A percentile compares a stretch with the other conserved stretches of the same genome.
Conservation (phyloP, 345 rosid species). For the Aethionema arabicum region DNA sequence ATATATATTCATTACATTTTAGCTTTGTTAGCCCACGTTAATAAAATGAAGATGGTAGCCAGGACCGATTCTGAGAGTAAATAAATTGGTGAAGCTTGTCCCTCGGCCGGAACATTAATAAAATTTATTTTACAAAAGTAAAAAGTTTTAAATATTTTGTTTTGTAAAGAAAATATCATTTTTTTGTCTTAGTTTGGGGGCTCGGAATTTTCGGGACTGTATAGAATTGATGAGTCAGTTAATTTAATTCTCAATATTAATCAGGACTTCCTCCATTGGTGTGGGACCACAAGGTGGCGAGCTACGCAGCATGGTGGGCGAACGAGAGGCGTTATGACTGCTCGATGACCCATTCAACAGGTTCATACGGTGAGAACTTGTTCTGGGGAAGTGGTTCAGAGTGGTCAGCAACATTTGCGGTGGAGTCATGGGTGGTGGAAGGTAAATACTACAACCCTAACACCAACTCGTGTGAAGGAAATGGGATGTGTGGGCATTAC, state of each 20-base stretch:
- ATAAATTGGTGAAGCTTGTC: no score
- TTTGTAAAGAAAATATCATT: neutral
- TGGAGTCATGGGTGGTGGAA: constrained; percentile 63
- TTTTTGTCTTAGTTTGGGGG: neutral
- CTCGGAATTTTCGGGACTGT: neutral
- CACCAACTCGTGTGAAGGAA: constrained; percentile 54
- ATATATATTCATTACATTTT: no score
- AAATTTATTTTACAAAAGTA: neutral
- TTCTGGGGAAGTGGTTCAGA: constrained; percentile 87
- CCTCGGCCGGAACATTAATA: no score
- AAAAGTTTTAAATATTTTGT: no score
- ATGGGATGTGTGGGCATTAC: constrained; percentile 75
- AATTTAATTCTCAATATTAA: constrained; percentile 17
- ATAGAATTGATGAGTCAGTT: neutral
- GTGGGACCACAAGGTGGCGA: constrained; percentile 57
- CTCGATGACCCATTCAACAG: constrained; percentile 64
- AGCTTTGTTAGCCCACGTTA: no score
- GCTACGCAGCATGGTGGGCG: constrained; percentile 61
- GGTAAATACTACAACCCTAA: constrained; percentile 47
- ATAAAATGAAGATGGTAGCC: no score
- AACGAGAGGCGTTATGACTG: constrained; percentile 62
- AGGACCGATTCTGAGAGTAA: no score
- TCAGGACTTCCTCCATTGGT: constrained; percentile 48
- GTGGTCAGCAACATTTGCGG: constrained; percentile 71
- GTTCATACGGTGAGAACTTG: constrained; percentile 85